A percentile compares a stretch with the other conserved stretches of the same genome.
phyloP scores from a whole-genome alignment of 495 filamentous ascomycete genomes.

The Filosporella fistucella region DNA sequence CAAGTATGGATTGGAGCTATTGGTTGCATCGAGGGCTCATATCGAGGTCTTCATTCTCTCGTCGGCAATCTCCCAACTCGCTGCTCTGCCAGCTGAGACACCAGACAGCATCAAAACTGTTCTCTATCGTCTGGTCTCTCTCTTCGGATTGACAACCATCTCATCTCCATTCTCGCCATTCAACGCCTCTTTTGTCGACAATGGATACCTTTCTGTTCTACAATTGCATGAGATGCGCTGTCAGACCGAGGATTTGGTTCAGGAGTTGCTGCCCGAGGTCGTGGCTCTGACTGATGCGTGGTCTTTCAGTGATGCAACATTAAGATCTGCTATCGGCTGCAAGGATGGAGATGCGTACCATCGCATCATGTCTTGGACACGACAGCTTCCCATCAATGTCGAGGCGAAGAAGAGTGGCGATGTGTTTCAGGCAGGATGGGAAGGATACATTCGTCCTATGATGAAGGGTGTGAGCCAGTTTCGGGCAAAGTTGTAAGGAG shows the following conservation, averaged over 20 bases:
- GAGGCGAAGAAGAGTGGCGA: constrained; percentile 2
- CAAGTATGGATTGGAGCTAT: background rate
- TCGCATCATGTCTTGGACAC: constrained; percentile 25
- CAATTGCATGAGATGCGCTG: constrained; percentile 16
- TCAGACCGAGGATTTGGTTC: constrained; percentile 18
- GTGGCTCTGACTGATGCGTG: constrained; percentile 29
- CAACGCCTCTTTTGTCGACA: constrained; percentile 18
- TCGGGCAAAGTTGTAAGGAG: too few species aligned
- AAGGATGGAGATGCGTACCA: constrained; percentile 27
- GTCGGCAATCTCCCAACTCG: background rate
- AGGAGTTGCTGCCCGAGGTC: constrained; percentile 18
- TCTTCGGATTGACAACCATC: constrained; percentile 24
- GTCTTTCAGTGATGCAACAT: constrained; percentile 26
- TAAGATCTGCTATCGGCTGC: constrained; percentile 26
- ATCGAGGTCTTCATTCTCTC: constrained; percentile 6
- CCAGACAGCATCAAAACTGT: constrained; percentile 6
- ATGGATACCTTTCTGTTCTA: constrained; percentile 12
- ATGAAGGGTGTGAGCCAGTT: too few species aligned
- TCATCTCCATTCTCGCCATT: constrained; percentile 15
- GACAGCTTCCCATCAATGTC: constrained; percentile 24
- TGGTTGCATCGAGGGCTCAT: background rate
- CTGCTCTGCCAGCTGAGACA: background rate
- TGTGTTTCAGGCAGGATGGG: constrained; percentile 3
- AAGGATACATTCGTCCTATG: too few species aligned
- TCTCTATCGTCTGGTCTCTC: constrained; percentile 11